Percentiles rank a stretch among this genome's conserved stretches.
Conservation (phyloP, 2,329 filamentous ascomycete genomes). For the Botryotinia globosa region DNA sequence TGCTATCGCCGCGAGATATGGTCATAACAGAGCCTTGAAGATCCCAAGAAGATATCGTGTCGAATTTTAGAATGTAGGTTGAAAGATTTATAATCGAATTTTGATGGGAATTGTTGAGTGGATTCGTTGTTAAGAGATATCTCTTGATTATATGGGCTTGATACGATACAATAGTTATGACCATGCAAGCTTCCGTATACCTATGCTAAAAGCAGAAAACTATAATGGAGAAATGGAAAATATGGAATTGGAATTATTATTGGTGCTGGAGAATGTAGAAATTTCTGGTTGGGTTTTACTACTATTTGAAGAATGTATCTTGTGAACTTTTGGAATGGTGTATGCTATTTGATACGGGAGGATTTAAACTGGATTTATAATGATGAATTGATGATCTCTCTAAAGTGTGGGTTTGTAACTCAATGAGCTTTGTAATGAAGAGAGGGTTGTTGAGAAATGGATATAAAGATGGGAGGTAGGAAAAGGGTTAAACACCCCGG, state of each 20-base stretch:
- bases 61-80: no score
- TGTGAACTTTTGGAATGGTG: not conserved
- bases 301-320: no score
- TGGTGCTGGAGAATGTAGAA: no score
- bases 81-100: not conserved
- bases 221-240: no score
- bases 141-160: no score
- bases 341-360: not conserved
- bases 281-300: no score
- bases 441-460: not conserved
- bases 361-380: not conserved
- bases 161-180: no score
- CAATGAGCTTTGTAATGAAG: not conserved
- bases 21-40: not conserved
- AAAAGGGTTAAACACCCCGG: not conserved
- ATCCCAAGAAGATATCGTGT: not conserved
- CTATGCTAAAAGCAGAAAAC: no score
- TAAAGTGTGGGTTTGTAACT: fast-evolving
- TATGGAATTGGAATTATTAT: no score
- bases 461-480: not conserved
- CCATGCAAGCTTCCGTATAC: no score
- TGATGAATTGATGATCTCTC: not conserved
- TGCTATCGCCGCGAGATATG: not conserved
- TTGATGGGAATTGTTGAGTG: no score
- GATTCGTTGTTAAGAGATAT: no score